These are phyloP conservation scores for Lachancea nothofagi DNA, from an alignment of 805 yeast species.

Conservation along the genomic window DNA sequence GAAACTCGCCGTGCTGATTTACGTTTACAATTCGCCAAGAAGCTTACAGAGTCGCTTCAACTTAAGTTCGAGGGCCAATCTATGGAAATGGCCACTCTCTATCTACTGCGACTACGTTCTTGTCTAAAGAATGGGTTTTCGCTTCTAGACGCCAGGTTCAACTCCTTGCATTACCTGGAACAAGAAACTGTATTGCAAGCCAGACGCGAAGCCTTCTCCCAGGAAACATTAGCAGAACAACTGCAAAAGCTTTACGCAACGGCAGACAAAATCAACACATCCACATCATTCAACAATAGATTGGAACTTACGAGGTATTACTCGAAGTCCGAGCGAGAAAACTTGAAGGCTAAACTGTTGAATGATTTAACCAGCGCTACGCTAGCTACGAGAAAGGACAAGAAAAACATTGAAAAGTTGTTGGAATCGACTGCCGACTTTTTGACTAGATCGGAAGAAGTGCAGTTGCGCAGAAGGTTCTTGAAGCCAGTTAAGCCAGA, in stretches of 20 bases:
- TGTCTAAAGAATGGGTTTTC: conserved; percentile 55
- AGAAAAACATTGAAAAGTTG: conserved; percentile 38
- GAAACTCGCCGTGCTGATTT: conserved; percentile 35
- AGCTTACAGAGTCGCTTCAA: conserved; percentile 17
- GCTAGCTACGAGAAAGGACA: conserved; percentile 23
- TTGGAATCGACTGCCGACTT: conserved; percentile 35
- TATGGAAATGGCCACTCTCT: conserved; percentile 38
- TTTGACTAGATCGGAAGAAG: conserved; percentile 29
- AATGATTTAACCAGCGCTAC: conserved; percentile 16
- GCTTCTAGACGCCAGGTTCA: conserved; percentile 50
- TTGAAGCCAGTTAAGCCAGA: conserved; percentile 55
- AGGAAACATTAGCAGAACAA: conserved; percentile 25
- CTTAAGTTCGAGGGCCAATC: conserved; percentile 30
- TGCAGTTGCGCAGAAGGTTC: conserved; percentile 43
- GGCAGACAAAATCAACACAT: conserved; percentile 14
- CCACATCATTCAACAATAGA: conserved; percentile 27
- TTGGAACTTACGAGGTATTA: conserved; percentile 20
- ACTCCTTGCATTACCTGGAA: conserved; percentile 48
- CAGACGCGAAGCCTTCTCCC: conserved; percentile 34
- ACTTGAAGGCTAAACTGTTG: conserved; percentile 24
- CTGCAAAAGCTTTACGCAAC: conserved; percentile 14
- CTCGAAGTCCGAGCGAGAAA: conserved; percentile 30
- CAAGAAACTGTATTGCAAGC: conserved; percentile 40
- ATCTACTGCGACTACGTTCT: conserved; percentile 51
- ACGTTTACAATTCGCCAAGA: conserved; percentile 29